Evolutionary conservation across 1,139 yeast species (phyloP).

Genomic region (Candida sp.): DNA sequence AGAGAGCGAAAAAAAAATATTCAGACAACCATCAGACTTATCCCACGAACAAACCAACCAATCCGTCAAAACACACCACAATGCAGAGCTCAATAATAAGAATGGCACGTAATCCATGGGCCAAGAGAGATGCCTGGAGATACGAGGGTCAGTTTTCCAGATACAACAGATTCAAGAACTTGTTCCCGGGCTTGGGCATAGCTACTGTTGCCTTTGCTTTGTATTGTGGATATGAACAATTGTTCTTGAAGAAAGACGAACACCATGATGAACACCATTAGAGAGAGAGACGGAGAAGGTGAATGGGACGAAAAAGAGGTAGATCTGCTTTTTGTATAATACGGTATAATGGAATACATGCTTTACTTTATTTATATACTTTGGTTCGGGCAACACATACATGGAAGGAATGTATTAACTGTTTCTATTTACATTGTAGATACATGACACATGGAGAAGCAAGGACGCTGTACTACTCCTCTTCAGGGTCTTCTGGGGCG

Average conservation of each 20-base stretch:
- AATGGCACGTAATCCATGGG: slow-evolving; percentile 45
- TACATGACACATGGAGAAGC: too few relatives aligned
- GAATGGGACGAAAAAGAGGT: too few relatives aligned
- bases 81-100: slow-evolving; percentile 6
- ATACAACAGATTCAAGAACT: slow-evolving; percentile 67
- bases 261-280: slow-evolving; percentile 28
- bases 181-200: slow-evolving; percentile 86
- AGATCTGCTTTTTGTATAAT: too few relatives aligned
- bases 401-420: too few relatives aligned
- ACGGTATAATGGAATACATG: too few relatives aligned
- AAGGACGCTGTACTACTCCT: too few relatives aligned
- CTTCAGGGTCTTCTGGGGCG: not conserved
- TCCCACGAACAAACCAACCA: not conserved
- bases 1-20: not conserved
- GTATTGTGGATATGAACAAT: slow-evolving; percentile 67
- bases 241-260: slow-evolving; percentile 38
- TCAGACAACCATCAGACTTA: not conserved
- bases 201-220: slow-evolving; percentile 79
- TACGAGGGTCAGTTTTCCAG: slow-evolving; percentile 83
- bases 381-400: too few relatives aligned
- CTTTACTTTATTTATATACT: too few relatives aligned
- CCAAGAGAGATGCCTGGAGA: slow-evolving; percentile 90
- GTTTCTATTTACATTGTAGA: too few relatives aligned
- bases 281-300: not conserved
- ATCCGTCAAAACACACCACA: not conserved